These are phyloP conservation scores for Hymenochaete sp. DNA, from an alignment of 1,284 basidiomycete genomes.

Conservation along the genomic window DNA sequence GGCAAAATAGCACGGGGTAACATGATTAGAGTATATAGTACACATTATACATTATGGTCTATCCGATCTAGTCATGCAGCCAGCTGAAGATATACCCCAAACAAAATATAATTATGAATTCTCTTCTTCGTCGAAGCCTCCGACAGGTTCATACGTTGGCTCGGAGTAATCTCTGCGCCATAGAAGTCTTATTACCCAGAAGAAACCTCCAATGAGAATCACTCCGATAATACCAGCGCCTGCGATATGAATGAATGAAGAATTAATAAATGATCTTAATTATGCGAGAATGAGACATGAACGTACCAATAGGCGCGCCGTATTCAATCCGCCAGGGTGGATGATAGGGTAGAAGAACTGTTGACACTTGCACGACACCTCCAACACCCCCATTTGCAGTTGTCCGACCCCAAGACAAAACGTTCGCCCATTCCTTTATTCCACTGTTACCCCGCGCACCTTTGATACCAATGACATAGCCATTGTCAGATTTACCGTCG, in stretches of 20 bases:
- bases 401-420: conserved; percentile 76
- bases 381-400: conserved; percentile 62
- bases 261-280: too few species aligned
- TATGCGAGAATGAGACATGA: too few species aligned
- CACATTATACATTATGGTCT: too few species aligned
- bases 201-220: conserved; percentile 56
- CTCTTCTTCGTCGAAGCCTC: conserved; percentile 54
- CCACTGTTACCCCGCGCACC: conserved; percentile 73
- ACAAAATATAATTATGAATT: background rate
- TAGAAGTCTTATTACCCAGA: conserved; percentile 53
- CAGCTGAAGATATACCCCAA: background rate
- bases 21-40: too few species aligned
- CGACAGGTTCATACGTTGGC: conserved; percentile 77
- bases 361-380: conserved; percentile 85
- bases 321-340: conserved; percentile 76
- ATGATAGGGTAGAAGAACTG: conserved; percentile 75
- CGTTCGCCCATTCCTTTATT: conserved; percentile 65
- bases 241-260: too few species aligned
- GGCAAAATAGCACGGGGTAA: too few species aligned
- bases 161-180: conserved; percentile 69
- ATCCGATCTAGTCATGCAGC: too few species aligned
- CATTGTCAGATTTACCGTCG: conserved; percentile 29
- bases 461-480: conserved; percentile 82
- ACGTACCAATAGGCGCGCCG: conserved; percentile 52
- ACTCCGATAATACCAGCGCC: conserved; percentile 50